Evolutionary conservation across 352 stramenopile genomes (phyloP), one percentile per base, ranked within the genome.

Genomic region (Phytophthora citrophthora): DNA sequence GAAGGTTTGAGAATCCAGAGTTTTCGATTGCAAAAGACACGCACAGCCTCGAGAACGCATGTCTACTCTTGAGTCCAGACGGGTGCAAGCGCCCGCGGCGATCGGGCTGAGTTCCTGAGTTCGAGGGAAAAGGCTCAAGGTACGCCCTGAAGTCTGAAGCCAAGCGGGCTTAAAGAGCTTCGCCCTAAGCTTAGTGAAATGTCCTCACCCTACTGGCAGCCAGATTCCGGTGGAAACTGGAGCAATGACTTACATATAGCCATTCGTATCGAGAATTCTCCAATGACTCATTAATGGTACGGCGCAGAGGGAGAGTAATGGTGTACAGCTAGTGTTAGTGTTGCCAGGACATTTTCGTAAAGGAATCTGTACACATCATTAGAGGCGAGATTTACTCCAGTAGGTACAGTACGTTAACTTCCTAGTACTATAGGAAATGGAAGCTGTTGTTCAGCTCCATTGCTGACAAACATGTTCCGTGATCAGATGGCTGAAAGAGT

Each of bases 21-120:
- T 45, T 36, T 32, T 55, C 29, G 31, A 54, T 6, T 48, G 8
- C 50, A 23, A 57, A 57, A 48, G 50, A 57, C 50, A 57, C 36
- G 50, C 50, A 47, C 36, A 16, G 6, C 32, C 47, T 54, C 16
- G 47, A 54, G 29, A 54, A 54, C 36, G 15, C 50, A 20, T 57
- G 34, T 57, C 50, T 57, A 47, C 12, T 26, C 32, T 57, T 23
- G 50, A 46, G 50, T 57, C 49, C 50, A 24, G 32, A 34, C 12
- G 23, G 32, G 20, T 40, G 32, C 49, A 34, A 54, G 12, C 5
- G 29, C 29, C 16, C 4, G 31, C 48, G 2, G 4, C 27, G 47
- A 27, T 54, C 27, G 27, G 46, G 34, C 46, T 32, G 29, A 32
- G 29, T 32, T 32, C 8, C 11, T 32, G 29, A 32, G 29, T 32